A percentile compares a stretch with the other conserved stretches of the same genome.
Conservation (phyloP, 75 land plant genomes). For the Picea sitchensis region DNA sequence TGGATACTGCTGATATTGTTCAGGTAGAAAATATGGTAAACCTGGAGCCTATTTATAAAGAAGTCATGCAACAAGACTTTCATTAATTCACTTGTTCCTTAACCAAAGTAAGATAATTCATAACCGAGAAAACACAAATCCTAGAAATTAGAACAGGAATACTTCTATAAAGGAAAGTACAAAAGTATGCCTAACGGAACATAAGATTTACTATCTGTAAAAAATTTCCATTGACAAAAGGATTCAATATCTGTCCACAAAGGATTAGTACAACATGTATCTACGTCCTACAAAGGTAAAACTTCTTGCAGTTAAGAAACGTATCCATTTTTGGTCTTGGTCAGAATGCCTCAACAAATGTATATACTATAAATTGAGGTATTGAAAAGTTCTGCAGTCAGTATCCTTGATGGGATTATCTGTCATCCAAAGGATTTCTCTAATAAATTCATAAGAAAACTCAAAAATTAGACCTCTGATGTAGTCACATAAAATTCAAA, state of each 20-base stretch:
- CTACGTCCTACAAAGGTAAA: background rate
- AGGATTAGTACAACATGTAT: background rate
- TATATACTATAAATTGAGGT: background rate
- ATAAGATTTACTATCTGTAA: background rate
- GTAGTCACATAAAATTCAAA: slow-evolving; percentile 1
- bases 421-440: background rate
- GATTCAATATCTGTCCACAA: background rate
- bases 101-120: background rate
- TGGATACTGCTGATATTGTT: slow-evolving; percentile 78
- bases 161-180: background rate
- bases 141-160: background rate
- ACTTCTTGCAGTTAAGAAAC: background rate
- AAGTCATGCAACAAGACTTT: slow-evolving; percentile 1
- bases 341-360: background rate
- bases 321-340: background rate
- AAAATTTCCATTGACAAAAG: too few species aligned
- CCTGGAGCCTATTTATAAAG: slow-evolving; percentile 76
- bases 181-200: background rate
- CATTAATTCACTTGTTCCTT: too few species aligned
- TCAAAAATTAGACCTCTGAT: background rate
- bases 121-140: background rate
- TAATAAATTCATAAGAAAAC: background rate
- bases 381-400: background rate
- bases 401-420: background rate
- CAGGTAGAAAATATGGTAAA: slow-evolving; percentile 78